Evolutionary conservation across 345 rosid genomes (phyloP), one percentile per base, ranked within the genome.

Genomic region (Bruguiera gymnorhiza): DNA sequence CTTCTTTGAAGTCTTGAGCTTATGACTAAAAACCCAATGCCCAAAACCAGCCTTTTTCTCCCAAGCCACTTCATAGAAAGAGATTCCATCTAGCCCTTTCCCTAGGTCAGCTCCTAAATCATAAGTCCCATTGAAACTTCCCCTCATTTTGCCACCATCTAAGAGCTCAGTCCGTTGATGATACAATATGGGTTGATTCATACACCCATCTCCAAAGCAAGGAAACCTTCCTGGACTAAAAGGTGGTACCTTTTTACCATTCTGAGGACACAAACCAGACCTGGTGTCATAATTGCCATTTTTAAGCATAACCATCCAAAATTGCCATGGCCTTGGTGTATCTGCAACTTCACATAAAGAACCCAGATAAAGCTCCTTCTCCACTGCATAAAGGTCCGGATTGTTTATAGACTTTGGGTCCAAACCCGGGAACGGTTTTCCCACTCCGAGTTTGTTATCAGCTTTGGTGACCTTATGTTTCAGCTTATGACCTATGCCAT

Each of bases 401-500:
- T 68, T 72, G 66, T 46, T 46, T 27, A 55, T 0, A 60, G 67
- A 65, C 19, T n/a, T 60, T 6, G 74, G 74, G 2, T 63, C 15
- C 62, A 70, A 60, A 59, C 79, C 74, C 27, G 66, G 66, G n/a
- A 75, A 75, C 30, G 57, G 24, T 30, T 75, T n/a, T 37, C 80
- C 76, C 7, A 68, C 73, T n/a, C 76, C 80, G 27, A 76, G 76
- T 52, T 68, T 76, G 68, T 68, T 76, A 61, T 73, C 71, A 36
- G 64, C 64, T 57, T 73, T 73, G 5, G 52, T 65, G 13, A 66
- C 82, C 51, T 18, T 58, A 68, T 69, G 83, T 5, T 39, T 63
- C 69, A 91, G 73, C 56, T 75, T 63, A 68, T 75, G 76, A 72
- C 74, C 95, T 90, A 76, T 32, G 24, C 52, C 63, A 75, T 70